A percentile compares a stretch with the other conserved stretches of the same genome.
These are phyloP conservation scores for Penicillium arizonense DNA, from an alignment of 495 filamentous ascomycete genomes.

Conservation along the genomic window DNA sequence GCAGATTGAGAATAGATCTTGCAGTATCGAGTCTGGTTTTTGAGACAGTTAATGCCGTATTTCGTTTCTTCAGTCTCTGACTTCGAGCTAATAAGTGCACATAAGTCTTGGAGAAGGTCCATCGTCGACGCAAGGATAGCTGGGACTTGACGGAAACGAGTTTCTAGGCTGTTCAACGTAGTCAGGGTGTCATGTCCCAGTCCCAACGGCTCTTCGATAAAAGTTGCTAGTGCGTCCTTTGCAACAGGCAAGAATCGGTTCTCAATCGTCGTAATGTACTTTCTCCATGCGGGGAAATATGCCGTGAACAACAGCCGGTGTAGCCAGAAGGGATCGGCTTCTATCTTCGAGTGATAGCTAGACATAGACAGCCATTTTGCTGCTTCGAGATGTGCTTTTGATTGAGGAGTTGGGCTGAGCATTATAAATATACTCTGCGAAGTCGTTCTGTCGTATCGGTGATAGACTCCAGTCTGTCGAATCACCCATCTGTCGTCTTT, in stretches of 20 bases:
- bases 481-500: conserved; percentile 33
- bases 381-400: conserved; percentile 21
- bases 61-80: neutral
- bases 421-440: conserved; percentile 31
- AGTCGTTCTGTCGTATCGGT: conserved; percentile 28
- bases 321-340: conserved; percentile 22
- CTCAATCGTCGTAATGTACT: conserved; percentile 36
- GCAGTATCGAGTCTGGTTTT: conserved; percentile 5
- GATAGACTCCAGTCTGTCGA: conserved; percentile 45
- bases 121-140: conserved; percentile 18
- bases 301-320: conserved; percentile 36
- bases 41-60: neutral
- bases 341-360: neutral
- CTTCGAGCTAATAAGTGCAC: neutral
- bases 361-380: conserved; percentile 19
- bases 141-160: conserved; percentile 3
- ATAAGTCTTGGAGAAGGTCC: conserved; percentile 26
- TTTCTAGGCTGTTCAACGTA: conserved; percentile 2
- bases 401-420: conserved; percentile 29
- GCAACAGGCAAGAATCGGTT: conserved; percentile 30
- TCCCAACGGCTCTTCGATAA: conserved; percentile 7
- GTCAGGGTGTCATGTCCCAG: neutral
- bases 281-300: conserved; percentile 39
- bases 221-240: conserved; percentile 1
- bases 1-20: conserved; percentile 27